Evolutionary conservation across 2,329 filamentous ascomycete species (phyloP).

Genomic region (Fusarium heterosporum): DNA sequence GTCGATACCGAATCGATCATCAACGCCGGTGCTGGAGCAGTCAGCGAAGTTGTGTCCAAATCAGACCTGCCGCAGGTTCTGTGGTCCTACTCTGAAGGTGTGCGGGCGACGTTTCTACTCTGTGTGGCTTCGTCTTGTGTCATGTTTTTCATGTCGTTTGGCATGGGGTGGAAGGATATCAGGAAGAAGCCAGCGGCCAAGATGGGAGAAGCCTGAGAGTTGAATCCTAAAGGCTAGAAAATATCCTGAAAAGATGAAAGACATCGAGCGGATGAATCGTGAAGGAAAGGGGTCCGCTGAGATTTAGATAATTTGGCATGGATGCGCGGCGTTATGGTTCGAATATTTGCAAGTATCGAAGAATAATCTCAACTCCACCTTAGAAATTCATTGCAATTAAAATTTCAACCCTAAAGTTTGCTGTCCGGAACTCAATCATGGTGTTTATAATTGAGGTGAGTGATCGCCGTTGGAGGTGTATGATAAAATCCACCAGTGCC

Average conservation of each 20-base stretch:
- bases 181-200: slow-evolving; percentile 50
- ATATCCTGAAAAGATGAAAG: too few species aligned
- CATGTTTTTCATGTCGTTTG: slow-evolving; percentile 54
- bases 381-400: background rate
- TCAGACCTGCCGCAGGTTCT: slow-evolving; percentile 53
- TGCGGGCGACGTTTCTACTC: slow-evolving; percentile 48
- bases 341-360: background rate
- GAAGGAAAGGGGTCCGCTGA: background rate
- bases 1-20: slow-evolving; percentile 51
- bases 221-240: too few species aligned
- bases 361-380: background rate
- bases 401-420: background rate
- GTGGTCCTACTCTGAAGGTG: slow-evolving; percentile 54
- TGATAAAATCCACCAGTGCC: background rate
- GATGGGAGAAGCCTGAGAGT: slow-evolving; percentile 32
- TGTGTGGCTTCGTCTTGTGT: slow-evolving; percentile 48
- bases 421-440: background rate
- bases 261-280: background rate
- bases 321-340: background rate
- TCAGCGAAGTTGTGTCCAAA: slow-evolving; percentile 50
- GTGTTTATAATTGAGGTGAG: too few species aligned
- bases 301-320: background rate
- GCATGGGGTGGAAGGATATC: slow-evolving; percentile 61
- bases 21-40: slow-evolving; percentile 57
- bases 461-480: background rate